Base-by-base conservation (phyloP, 768 basidiomycete genomes). In the Pulveroboletus ravenelii region DNA sequence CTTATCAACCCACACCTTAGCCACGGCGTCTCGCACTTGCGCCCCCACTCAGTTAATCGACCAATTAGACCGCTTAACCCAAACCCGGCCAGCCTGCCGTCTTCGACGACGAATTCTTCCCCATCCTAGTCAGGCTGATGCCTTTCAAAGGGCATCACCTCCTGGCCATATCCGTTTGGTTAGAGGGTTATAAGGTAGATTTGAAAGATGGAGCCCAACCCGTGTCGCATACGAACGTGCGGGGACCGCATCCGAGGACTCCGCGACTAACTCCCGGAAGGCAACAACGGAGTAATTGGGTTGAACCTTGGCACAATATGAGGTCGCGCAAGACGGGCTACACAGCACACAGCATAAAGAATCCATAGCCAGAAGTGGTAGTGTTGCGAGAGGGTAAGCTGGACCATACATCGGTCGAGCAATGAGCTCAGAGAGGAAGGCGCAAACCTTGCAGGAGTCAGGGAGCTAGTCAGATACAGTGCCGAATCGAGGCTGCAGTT, bases 121-220 rank as follows among this genome's bases (percentile, higher is more conserved):
- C 32, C 0, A 43, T 41, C 8, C 46, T 52, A 2, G 58, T 17
- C 25, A 47, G 25, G 6, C 25, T 27, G 25, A 27, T 27, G 25
- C n/a, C 25, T 61, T 18, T 67, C 65, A 17, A 65, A 74, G 9
- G 73, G 70, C 6, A 59, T 69, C 23, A 31, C 44, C 40, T 74
- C 66, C 18, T 52, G 59, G 13, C 76, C 74, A 42, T 70, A 75
- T 5, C 75, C 74, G 0, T 66, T 23, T 1, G 72, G 68, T 53
- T 69, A 74, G 3, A 73, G 57, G 3, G 55, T 55, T 6, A 68
- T 62, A 3, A 60, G 45, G 10, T 48, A 20, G 5, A 65, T 31
- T 0, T 39, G 39, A 48, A 70, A 73, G 7, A 48, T 34, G 10
- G 56, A 30, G 10, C 52, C 65, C 23, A 52, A 48, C 32, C 31